These are phyloP conservation scores for Physaria fendleri DNA, from an alignment of 345 rosid species.

Conservation along the genomic window DNA sequence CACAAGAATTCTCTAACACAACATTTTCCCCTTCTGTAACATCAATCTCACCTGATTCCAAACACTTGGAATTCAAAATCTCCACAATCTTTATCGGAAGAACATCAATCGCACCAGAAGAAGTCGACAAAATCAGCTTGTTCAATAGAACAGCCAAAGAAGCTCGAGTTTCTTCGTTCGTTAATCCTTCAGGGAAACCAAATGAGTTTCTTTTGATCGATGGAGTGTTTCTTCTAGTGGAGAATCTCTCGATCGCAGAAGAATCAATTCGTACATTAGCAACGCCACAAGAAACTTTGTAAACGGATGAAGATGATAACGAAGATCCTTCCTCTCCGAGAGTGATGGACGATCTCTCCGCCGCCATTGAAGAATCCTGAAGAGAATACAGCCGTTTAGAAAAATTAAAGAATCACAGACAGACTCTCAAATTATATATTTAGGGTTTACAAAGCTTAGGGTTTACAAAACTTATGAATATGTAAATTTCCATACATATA, in stretches of 20 bases:
- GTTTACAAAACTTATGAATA: too few relatives aligned
- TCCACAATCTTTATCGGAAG: constrained; percentile 36
- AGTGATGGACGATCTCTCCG: constrained; percentile 34
- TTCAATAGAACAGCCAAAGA: constrained; percentile 46
- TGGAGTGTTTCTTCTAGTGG: constrained; percentile 22
- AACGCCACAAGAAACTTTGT: constrained; percentile 39
- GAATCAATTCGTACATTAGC: constrained; percentile 47
- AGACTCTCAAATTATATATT: too few relatives aligned
- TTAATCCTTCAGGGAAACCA: constrained; percentile 21
- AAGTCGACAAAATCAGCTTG: constrained; percentile 42
- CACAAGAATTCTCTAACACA: constrained; percentile 33
- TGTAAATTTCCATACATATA: too few relatives aligned
- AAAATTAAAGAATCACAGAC: too few relatives aligned
- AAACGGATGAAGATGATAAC: constrained; percentile 42
- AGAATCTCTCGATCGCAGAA: constrained; percentile 45
- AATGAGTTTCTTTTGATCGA: background rate
- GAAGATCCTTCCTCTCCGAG: constrained; percentile 56
- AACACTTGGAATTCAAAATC: constrained; percentile 26
- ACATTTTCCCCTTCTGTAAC: constrained; percentile 43
- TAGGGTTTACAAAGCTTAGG: too few relatives aligned
- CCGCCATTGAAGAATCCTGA: constrained; percentile 19
- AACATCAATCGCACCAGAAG: constrained; percentile 26
- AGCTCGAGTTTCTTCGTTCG: constrained; percentile 43
- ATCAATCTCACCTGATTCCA: constrained; percentile 19
- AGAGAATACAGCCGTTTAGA: too few relatives aligned